Conservation (phyloP, 2,329 filamentous ascomycete genomes). For the Juglanconis juglandina region DNA sequence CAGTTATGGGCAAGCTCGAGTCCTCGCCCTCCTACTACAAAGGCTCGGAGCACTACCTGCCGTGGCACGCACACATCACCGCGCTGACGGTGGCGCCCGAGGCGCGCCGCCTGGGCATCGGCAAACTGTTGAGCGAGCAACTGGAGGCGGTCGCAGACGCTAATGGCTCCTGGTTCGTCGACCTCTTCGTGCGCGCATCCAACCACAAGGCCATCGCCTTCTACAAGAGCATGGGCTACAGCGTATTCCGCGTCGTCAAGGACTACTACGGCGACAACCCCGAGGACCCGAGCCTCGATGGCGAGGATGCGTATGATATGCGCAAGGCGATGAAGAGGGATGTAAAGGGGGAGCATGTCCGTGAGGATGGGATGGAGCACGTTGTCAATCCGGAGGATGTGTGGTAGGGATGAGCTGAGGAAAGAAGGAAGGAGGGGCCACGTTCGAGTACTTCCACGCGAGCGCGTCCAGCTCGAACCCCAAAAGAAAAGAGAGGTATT, state of each 20-base stretch:
- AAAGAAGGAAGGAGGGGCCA: background rate
- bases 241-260: conserved; percentile 81
- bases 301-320: conserved; percentile 96
- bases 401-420: conserved; percentile 51
- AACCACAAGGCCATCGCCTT: conserved; percentile 84
- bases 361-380: conserved; percentile 75
- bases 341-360: conserved; percentile 68
- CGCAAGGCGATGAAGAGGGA: conserved; percentile 85
- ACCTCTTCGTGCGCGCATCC: conserved; percentile 86
- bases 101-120: conserved; percentile 81
- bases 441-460: background rate
- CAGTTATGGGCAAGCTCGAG: conserved; percentile 97
- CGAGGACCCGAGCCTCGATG: conserved; percentile 55
- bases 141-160: conserved; percentile 80
- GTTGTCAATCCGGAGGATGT: conserved; percentile 81
- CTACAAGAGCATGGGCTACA: conserved; percentile 90
- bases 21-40: conserved; percentile 72
- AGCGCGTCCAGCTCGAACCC: background rate
- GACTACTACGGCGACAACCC: conserved; percentile 91
- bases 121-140: conserved; percentile 74
- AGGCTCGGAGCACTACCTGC: conserved; percentile 85
- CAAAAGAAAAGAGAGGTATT: background rate
- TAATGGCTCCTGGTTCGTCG: conserved; percentile 88
- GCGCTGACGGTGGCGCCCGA: conserved; percentile 88
- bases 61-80: conserved; percentile 98